These are phyloP conservation scores for Zoysia pacifica DNA, from an alignment of 176 grass and related monocot species.

Conservation along the genomic window DNA sequence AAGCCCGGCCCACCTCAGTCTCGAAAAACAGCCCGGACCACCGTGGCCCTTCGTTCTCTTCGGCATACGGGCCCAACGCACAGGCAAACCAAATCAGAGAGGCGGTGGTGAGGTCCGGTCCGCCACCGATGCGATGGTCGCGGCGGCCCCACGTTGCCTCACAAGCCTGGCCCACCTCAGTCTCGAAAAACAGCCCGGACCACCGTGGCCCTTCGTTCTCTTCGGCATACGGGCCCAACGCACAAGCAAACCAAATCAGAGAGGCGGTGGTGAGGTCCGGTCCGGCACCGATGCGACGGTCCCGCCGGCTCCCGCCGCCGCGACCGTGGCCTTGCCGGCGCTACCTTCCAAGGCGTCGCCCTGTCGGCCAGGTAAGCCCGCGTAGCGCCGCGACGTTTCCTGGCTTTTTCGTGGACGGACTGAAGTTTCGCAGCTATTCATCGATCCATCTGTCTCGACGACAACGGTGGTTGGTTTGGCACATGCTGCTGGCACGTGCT, in stretches of 20 bases:
- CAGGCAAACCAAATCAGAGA: background rate
- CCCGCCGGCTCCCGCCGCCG: background rate
- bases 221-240: no score
- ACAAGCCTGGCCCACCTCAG: background rate
- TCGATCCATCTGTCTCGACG: background rate
- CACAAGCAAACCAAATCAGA: background rate
- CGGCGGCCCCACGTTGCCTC: background rate
- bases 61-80: no score
- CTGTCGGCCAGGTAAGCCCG: background rate
- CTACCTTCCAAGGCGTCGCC: background rate
- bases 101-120: no score
- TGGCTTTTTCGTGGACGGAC: background rate
- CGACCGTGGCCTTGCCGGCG: no score
- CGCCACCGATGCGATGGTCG: no score
- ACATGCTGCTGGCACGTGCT: background rate
- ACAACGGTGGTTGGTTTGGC: background rate
- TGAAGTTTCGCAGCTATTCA: background rate
- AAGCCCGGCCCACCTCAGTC: no score
- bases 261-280: no score
- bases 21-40: no score
- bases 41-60: no score
- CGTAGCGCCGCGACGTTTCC: background rate
- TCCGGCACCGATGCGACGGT: no score
- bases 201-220: no score
- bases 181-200: no score